phyloP scores from a whole-genome alignment of 2,329 filamentous ascomycete species.

The Pseudocercospora fijiensis region DNA sequence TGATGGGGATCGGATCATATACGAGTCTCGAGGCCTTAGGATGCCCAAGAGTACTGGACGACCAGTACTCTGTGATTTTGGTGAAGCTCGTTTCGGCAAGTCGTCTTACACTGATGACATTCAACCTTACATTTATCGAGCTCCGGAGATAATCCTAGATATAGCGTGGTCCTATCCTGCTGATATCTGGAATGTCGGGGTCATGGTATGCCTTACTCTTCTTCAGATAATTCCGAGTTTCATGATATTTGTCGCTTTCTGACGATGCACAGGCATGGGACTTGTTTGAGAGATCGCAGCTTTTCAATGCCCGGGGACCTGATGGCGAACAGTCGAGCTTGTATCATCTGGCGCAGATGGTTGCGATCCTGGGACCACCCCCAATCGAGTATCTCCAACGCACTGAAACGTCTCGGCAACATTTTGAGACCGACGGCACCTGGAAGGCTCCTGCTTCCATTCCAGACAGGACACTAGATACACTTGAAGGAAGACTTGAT shows the following conservation, averaged over 20 bases:
- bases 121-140: slow-evolving; percentile 24
- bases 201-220: slow-evolving; percentile 31
- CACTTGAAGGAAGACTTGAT: no score
- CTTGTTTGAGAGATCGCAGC: background rate
- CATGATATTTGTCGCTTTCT: no score
- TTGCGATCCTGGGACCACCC: background rate
- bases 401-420: no score
- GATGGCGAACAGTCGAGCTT: no score
- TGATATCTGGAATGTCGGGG: slow-evolving; percentile 34
- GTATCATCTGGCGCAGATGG: slow-evolving; percentile 18
- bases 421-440: no score
- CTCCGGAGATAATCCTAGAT: slow-evolving; percentile 23
- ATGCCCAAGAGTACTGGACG: background rate
- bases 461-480: no score
- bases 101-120: slow-evolving; percentile 1
- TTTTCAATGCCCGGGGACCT: no score
- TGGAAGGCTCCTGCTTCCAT: no score
- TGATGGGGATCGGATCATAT: background rate
- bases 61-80: slow-evolving; percentile 3
- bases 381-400: background rate
- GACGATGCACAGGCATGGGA: background rate
- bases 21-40: background rate
- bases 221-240: no score
- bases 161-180: slow-evolving; percentile 26
- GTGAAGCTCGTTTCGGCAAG: background rate